Conservation (phyloP, 1,284 basidiomycete genomes). For the Ganoderma boninense region DNA sequence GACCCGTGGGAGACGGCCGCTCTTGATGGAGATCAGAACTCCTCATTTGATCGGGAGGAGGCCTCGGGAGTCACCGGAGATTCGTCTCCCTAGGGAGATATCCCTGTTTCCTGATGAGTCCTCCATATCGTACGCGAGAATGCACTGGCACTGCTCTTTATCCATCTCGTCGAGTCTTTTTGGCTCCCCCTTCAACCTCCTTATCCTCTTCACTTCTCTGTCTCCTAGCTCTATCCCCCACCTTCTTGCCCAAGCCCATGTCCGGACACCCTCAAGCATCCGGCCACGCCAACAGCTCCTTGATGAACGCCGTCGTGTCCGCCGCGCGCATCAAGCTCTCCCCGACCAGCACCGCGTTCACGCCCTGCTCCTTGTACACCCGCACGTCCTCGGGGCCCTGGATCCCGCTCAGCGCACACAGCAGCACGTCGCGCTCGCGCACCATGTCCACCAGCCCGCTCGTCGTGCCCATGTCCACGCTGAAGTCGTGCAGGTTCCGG, state of each 20-base stretch:
- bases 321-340: conserved; percentile 93
- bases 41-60: too few relatives aligned
- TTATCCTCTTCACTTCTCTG: neutral
- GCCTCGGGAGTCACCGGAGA: too few relatives aligned
- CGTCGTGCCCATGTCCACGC: conserved; percentile 97
- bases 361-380: conserved; percentile 85
- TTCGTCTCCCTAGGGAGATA: too few relatives aligned
- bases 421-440: conserved; percentile 74
- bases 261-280: neutral
- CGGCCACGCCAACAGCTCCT: conserved; percentile 73
- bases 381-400: conserved; percentile 80
- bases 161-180: neutral
- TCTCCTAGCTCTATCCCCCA: neutral
- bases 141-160: neutral
- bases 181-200: neutral
- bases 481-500: conserved; percentile 94
- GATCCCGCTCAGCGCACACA: conserved; percentile 95
- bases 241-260: neutral
- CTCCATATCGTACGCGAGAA: neutral
- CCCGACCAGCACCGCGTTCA: conserved; percentile 90
- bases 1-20: too few relatives aligned
- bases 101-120: too few relatives aligned
- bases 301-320: conserved; percentile 86
- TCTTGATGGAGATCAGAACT: too few relatives aligned
- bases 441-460: conserved; percentile 89